Base-by-base conservation (phyloP, 169 alveolate genomes). In the Pseudocohnilembus persalinus region DNA sequence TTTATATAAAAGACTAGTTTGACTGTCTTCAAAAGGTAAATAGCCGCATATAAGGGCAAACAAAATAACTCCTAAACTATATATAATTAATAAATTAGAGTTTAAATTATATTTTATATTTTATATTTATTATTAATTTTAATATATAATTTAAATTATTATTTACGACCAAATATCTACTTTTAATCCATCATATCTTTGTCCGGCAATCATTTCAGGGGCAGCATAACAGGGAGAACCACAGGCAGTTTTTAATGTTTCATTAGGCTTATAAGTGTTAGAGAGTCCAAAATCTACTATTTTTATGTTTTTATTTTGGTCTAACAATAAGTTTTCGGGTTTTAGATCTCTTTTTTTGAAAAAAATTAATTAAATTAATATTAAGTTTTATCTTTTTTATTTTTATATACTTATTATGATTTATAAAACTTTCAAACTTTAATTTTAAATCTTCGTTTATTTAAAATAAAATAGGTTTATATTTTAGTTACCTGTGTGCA, bases 161-260 rank as follows among this genome's bases (percentile, higher is more conserved):
- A 49, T 49, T 11, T 49, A 49, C 68, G 26, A 11, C 96, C 97
- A 95, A 6, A 95, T 82, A 85, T 95, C 98, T 0, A 90, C 92
- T 11, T 84, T 74, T n/a, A 84, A 68, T 1, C 96, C 96, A 72
- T 88, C 83, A 83, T 96, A 94, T 80, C 78, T 83, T 73, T 91
- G 82, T 0, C 98, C 98, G 31, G 90, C 82, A 29, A 95, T 90
- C 96, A 95, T 93, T 84, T 95, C 98, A 6, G 98, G 98, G 33
- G 98, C 96, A 24, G 97, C 97, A 84, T 95, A 95, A 80, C 96
- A 93, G 29, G 97, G 97, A 89, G 95, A 89, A 24, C 96, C 97
- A 80, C 97, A 93, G 4, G 96, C 97, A 35, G 96, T 94, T 82
- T 88, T 90, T 29, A 94, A 82, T 76, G 89, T 81, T 79, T 93